Conservation (phyloP, 306 rosid species). For the Herpetospermum pedunculosum region DNA sequence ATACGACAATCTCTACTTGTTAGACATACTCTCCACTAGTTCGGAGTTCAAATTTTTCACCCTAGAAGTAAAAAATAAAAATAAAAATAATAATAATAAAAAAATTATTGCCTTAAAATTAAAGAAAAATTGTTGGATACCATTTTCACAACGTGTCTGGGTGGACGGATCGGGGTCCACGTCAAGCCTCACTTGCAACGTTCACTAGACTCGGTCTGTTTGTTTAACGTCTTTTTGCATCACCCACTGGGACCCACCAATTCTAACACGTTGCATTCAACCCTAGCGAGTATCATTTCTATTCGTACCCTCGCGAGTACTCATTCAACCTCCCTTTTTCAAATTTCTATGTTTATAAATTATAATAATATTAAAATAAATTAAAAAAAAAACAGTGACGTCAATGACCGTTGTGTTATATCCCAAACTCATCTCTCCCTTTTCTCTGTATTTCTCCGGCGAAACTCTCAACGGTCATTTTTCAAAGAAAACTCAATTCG, state of each 20-base stretch:
- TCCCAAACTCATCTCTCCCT: not conserved
- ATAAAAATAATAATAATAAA: too few species aligned
- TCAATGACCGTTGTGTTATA: slow-evolving; percentile 1
- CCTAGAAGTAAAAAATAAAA: too few species aligned
- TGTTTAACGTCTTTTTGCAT: not conserved
- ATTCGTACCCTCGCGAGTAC: not conserved
- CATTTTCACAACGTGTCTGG: not conserved
- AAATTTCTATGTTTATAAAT: not conserved
- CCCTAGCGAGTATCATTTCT: not conserved
- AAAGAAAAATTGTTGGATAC: not conserved
- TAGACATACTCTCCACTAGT: too few species aligned
- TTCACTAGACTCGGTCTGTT: not conserved
- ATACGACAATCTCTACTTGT: too few species aligned
- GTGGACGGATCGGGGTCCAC: not conserved
- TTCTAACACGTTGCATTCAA: not conserved
- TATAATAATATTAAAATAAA: not conserved
- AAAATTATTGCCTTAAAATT: too few species aligned
- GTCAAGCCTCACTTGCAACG: not conserved
- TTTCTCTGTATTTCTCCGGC: slow-evolving; percentile 15
- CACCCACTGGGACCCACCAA: not conserved
- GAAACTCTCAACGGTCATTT: slow-evolving; percentile 11
- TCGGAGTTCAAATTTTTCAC: too few species aligned
- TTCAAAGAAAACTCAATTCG: not conserved
- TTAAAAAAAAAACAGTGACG: not conserved
- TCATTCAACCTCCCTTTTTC: not conserved